These are phyloP conservation scores for Hypoxylon sp. DNA, from an alignment of 2,329 filamentous ascomycete species.

Conservation along the genomic window DNA sequence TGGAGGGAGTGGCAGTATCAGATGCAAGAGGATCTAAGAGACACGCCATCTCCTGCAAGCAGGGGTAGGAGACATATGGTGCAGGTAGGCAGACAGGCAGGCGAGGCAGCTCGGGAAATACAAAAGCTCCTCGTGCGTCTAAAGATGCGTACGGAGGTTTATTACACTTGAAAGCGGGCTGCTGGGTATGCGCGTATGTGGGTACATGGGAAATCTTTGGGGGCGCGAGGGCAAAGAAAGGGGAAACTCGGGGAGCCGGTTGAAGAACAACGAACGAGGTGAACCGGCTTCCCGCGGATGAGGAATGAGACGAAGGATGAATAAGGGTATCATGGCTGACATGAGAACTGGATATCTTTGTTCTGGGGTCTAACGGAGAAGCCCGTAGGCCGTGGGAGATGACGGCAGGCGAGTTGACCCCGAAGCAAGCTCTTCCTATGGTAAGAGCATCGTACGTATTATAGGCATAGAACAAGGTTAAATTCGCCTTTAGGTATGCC, in stretches of 20 bases:
- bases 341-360: conserved; percentile 29
- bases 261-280: conserved; percentile 17
- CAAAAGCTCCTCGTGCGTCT: conserved; percentile 21
- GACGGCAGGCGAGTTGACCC: conserved; percentile 19
- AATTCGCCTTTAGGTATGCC: conserved; percentile 18
- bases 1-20: conserved; percentile 36
- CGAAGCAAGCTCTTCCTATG: conserved; percentile 20
- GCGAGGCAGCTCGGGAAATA: conserved; percentile 26
- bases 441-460: conserved; percentile 27
- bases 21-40: conserved; percentile 40
- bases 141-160: conserved; percentile 14
- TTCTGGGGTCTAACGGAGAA: conserved; percentile 28
- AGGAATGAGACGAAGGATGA: conserved; percentile 33
- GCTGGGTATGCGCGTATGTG: conserved; percentile 9
- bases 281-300: conserved; percentile 36
- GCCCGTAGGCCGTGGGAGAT: conserved; percentile 11
- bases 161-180: background rate
- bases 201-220: conserved; percentile 16
- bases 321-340: conserved; percentile 37
- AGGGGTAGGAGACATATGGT: conserved; percentile 11
- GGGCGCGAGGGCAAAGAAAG: conserved; percentile 12
- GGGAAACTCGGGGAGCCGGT: conserved; percentile 28
- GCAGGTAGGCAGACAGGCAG: conserved; percentile 12
- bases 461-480: conserved; percentile 19
- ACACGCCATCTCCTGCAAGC: conserved; percentile 30